Conservation (phyloP, 1,284 basidiomycete species). For the Anthracocystis walkeri region DNA sequence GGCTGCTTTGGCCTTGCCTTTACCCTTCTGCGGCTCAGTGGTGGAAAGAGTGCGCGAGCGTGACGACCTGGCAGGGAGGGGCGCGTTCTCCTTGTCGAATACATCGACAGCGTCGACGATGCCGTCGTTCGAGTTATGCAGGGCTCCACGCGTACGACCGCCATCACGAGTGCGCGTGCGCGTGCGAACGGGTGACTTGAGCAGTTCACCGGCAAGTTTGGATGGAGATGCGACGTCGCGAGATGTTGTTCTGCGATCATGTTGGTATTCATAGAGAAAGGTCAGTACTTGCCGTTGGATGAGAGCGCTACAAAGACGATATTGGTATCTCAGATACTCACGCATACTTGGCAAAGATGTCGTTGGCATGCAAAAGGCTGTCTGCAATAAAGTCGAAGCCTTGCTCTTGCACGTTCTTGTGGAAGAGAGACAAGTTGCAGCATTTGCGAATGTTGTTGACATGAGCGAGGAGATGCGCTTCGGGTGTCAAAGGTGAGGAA, state of each 20-base stretch:
- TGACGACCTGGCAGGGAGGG: constrained; percentile 23
- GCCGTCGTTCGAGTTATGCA: constrained; percentile 15
- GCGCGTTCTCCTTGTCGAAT: constrained; percentile 48
- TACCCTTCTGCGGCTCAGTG: constrained; percentile 29
- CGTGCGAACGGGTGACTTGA: constrained; percentile 56
- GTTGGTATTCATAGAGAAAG: background rate
- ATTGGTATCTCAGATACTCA: constrained; percentile 16
- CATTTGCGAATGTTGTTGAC: constrained; percentile 56
- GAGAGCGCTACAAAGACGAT: background rate
- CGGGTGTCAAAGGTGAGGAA: constrained; percentile 28
- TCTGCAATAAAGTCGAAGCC: constrained; percentile 49
- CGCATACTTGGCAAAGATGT: constrained; percentile 51
- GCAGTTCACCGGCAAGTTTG: constrained; percentile 56
- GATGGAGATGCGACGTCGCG: constrained; percentile 38
- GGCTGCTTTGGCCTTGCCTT: constrained; percentile 24
- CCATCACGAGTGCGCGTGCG: constrained; percentile 31
- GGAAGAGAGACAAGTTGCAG: constrained; percentile 52
- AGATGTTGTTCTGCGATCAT: constrained; percentile 32
- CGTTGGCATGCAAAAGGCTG: constrained; percentile 48
- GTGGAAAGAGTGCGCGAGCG: constrained; percentile 25
- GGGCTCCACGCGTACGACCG: constrained; percentile 18
- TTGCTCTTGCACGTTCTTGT: constrained; percentile 32
- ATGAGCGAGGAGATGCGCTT: constrained; percentile 39
- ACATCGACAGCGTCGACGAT: constrained; percentile 23
- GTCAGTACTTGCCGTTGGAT: background rate